phyloP scores from a whole-genome alignment of 768 basidiomycete genomes.

The Hygrocybe coccinea region DNA sequence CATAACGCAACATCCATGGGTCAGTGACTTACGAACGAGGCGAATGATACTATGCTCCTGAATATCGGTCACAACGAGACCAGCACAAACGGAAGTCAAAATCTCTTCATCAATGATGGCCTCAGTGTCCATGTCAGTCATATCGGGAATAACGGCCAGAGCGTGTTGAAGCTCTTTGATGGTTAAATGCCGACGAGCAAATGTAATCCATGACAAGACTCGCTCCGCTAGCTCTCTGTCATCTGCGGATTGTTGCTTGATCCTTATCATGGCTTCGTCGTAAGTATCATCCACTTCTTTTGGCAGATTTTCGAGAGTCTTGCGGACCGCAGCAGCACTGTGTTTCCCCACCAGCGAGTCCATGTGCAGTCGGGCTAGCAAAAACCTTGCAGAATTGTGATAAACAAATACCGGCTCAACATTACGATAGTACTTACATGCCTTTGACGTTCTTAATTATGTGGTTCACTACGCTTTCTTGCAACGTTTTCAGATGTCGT shows the following conservation, averaged over 20 bases:
- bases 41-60: not conserved
- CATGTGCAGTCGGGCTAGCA: constrained; percentile 9
- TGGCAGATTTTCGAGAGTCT: constrained; percentile 3
- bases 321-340: not conserved
- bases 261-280: constrained; percentile 7
- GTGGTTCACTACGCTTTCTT: not conserved
- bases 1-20: not conserved
- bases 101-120: not conserved
- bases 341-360: not conserved
- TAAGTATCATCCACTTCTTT: constrained; percentile 1
- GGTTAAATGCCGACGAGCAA: constrained; percentile 5
- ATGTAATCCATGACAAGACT: constrained; percentile 5
- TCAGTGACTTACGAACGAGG: constrained; percentile 6
- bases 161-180: constrained; percentile 7
- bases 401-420: not conserved
- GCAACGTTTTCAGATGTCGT: not conserved
- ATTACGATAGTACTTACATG: not conserved
- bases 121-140: not conserved
- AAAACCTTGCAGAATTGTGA: constrained; percentile 7
- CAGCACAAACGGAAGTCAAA: constrained; percentile 9
- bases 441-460: not conserved
- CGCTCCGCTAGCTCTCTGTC: constrained; percentile 3
- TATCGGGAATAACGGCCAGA: constrained; percentile 4
- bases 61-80: constrained; percentile 4
- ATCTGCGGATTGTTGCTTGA: constrained; percentile 1